These are phyloP conservation scores for Lasiodiplodia gonubiensis DNA, from an alignment of 2,329 filamentous ascomycete species.

Conservation along the genomic window DNA sequence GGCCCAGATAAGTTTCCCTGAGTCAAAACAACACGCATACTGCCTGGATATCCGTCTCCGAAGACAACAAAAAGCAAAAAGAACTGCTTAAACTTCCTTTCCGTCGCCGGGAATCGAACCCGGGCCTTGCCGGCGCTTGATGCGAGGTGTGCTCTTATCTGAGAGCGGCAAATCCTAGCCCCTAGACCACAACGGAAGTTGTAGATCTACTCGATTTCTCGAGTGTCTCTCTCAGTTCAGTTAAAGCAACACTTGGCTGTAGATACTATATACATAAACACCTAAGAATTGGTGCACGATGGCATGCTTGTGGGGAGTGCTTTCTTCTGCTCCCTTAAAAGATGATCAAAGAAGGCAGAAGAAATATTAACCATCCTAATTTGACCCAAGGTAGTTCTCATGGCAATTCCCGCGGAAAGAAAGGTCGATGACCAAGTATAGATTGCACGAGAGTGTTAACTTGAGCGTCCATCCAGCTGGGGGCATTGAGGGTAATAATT, in stretches of 20 bases:
- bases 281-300: too few species aligned
- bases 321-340: too few species aligned
- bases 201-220: background rate
- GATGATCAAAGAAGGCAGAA: too few species aligned
- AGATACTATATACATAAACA: background rate
- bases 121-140: slow-evolving; percentile 26
- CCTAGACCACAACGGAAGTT: slow-evolving; percentile 26
- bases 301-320: too few species aligned
- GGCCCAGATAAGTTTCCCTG: fast-evolving
- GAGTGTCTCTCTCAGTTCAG: slow-evolving; percentile 8
- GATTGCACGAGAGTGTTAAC: too few species aligned
- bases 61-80: background rate
- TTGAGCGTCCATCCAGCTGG: too few species aligned
- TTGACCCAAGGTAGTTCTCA: too few species aligned
- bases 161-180: slow-evolving; percentile 28
- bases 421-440: too few species aligned
- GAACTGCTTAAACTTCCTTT: background rate
- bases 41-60: too few species aligned
- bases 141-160: slow-evolving; percentile 11
- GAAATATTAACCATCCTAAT: too few species aligned
- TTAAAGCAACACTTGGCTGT: fast-evolving
- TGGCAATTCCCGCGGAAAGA: too few species aligned
- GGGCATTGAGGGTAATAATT: too few species aligned
- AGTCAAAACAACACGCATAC: background rate
- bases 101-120: slow-evolving; percentile 28